Base-by-base conservation (phyloP, 805 yeast genomes). In the Candida golubevii region DNA sequence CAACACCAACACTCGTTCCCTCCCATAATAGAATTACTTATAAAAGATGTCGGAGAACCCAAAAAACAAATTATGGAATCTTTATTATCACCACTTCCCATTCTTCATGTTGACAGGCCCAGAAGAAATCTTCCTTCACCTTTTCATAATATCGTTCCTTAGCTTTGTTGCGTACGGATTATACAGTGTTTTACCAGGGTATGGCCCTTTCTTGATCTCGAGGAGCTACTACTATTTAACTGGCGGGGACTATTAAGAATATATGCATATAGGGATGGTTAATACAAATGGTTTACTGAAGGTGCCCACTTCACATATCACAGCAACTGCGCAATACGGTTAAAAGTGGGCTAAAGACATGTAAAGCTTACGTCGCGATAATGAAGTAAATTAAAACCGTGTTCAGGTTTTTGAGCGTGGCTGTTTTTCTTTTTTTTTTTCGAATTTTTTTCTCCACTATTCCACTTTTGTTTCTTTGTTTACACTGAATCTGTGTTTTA, bases 21-120 rank as follows among this genome's bases (percentile, higher is more conserved):
- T 3, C 23, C 23, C 23, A 18, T 18, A 18, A 18, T 18, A 18
- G 23, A 3, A 18, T 18, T 18, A 5, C 5, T 18, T 18, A 18
- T 18, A 18, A 5, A 33, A 29, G n/a, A 29, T 29, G 46, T 23
- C 44, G 14, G 42, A 40, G 33, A 14, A 34, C 29, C 34, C 47
- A n/a, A 41, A 33, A 36, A 36, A 31, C n/a, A 48, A 36, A 26
- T 26, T 44, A 29, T 52, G 56, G 56, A 48, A 49, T 36, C 48
- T 58, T 34, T 72, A 74, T 59, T 74, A 68, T 59, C 65, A 65
- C 59, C 67, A 67, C 49, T 66, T 75, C 46, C 80, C 80, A 11
- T 68, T 67, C 49, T 67, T 61, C 58, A 75, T 75, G 79, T 65
- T 75, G 63, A 75, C 80, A 23, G 61, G 57, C 37, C 59, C 64